Percentiles rank a stretch among this genome's conserved stretches.
Evolutionary conservation across 148 eudicot genomes (phyloP).

Genomic region (Polygonum maritimum): DNA sequence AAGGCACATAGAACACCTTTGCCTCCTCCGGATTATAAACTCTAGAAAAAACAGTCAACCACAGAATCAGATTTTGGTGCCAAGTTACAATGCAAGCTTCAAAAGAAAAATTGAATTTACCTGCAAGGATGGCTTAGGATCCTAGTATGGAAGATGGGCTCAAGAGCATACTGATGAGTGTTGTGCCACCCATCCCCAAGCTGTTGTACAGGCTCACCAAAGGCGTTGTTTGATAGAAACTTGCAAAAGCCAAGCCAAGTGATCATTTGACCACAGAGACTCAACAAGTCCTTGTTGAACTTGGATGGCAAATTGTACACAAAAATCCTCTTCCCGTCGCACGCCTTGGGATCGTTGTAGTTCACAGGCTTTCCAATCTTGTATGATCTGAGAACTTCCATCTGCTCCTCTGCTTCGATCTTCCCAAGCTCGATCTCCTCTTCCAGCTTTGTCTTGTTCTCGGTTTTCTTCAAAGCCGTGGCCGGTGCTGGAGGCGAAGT

Average conservation of each 20-base stretch:
- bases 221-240: slow-evolving; percentile 37
- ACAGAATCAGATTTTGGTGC: neutral
- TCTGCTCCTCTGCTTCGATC: slow-evolving; percentile 32
- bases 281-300: slow-evolving; percentile 59
- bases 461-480: neutral
- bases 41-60: slow-evolving; percentile 12
- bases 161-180: slow-evolving; percentile 72
- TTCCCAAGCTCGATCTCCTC: slow-evolving; percentile 20
- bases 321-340: slow-evolving; percentile 57
- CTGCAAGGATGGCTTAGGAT: slow-evolving; percentile 59
- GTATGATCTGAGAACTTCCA: slow-evolving; percentile 44
- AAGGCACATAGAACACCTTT: slow-evolving; percentile 72
- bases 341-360: slow-evolving; percentile 14
- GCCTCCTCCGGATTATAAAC: slow-evolving; percentile 49
- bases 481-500: neutral
- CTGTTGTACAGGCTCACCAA: slow-evolving; percentile 50
- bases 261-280: slow-evolving; percentile 40
- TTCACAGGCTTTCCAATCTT: slow-evolving; percentile 13
- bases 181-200: slow-evolving; percentile 68
- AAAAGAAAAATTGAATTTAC: neutral
- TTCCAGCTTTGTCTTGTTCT: slow-evolving; percentile 6
- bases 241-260: slow-evolving; percentile 51
- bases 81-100: neutral
- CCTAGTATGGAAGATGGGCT: slow-evolving; percentile 60
- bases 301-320: slow-evolving; percentile 71